Conservation (phyloP, 495 filamentous ascomycete genomes). For the Penicillium psychrofluorescens region DNA sequence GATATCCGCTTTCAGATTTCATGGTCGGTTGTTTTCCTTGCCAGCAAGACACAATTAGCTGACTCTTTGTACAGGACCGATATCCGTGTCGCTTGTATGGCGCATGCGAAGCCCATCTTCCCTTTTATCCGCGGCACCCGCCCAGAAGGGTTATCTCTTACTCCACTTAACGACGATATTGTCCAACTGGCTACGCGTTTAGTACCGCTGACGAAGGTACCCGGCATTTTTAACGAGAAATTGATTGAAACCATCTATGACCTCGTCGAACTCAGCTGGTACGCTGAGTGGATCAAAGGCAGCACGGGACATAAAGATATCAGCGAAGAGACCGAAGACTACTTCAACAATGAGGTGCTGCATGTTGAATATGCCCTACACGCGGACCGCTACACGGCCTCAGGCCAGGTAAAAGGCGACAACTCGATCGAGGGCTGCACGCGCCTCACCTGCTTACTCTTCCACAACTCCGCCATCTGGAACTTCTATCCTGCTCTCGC, state of each 20-base stretch:
- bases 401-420: slow-evolving; percentile 52
- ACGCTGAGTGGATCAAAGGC: slow-evolving; percentile 37
- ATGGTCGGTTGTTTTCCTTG: slow-evolving; percentile 22
- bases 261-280: slow-evolving; percentile 33
- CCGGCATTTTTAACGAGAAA: slow-evolving; percentile 30
- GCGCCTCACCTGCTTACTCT: slow-evolving; percentile 36
- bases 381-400: slow-evolving; percentile 48
- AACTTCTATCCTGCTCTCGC: slow-evolving; percentile 36
- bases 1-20: slow-evolving; percentile 40
- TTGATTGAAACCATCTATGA: slow-evolving; percentile 31
- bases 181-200: slow-evolving; percentile 29
- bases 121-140: slow-evolving; percentile 34
- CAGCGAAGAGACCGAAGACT: slow-evolving; percentile 34
- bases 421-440: slow-evolving; percentile 37
- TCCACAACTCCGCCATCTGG: slow-evolving; percentile 42
- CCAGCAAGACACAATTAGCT: neutral
- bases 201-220: slow-evolving; percentile 28
- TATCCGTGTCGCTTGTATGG: slow-evolving; percentile 40
- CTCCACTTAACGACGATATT: slow-evolving; percentile 29
- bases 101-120: slow-evolving; percentile 38
- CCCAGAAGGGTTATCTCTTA: slow-evolving; percentile 26
- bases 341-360: slow-evolving; percentile 41
- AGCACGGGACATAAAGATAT: slow-evolving; percentile 24
- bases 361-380: slow-evolving; percentile 38
- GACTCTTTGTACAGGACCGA: slow-evolving; percentile 29